phyloP scores from a whole-genome alignment of 305 asterid genomes.

The Fraxinus greggii region DNA sequence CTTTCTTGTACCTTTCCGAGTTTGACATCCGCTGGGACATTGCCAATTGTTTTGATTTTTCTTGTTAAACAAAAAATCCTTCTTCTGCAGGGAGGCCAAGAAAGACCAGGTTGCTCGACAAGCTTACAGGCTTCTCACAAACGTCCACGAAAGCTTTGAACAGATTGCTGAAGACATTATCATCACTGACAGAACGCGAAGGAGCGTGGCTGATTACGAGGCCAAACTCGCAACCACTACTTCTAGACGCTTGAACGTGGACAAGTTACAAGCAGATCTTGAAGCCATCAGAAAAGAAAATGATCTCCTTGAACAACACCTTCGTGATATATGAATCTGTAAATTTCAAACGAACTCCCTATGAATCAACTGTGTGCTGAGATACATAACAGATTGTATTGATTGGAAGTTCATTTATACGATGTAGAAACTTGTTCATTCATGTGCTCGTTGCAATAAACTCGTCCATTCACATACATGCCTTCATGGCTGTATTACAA shows the following conservation, averaged over 20 bases:
- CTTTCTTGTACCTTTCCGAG: neutral
- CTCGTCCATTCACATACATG: neutral
- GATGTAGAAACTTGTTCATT: neutral
- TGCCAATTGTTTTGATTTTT: neutral
- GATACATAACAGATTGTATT: neutral
- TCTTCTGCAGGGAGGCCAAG: conserved; percentile 63
- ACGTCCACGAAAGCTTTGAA: conserved; percentile 66
- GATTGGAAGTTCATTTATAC: neutral
- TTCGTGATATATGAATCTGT: conserved; percentile 17
- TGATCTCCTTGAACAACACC: conserved; percentile 46
- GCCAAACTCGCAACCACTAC: conserved; percentile 53
- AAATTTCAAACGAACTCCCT: neutral
- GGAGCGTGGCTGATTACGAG: conserved; percentile 64
- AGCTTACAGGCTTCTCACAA: conserved; percentile 58
- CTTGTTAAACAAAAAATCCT: neutral
- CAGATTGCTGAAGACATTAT: conserved; percentile 62
- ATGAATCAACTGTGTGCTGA: neutral
- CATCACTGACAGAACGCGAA: conserved; percentile 51
- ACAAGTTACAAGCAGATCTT: conserved; percentile 63
- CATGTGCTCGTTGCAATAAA: neutral
- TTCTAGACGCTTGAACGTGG: conserved; percentile 49
- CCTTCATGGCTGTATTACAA: neutral
- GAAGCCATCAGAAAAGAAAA: conserved; percentile 70
- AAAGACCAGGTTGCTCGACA: conserved; percentile 61
- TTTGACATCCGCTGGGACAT: neutral